phyloP scores from a whole-genome alignment of 495 filamentous ascomycete genomes.

The Durotheca rogersii region DNA sequence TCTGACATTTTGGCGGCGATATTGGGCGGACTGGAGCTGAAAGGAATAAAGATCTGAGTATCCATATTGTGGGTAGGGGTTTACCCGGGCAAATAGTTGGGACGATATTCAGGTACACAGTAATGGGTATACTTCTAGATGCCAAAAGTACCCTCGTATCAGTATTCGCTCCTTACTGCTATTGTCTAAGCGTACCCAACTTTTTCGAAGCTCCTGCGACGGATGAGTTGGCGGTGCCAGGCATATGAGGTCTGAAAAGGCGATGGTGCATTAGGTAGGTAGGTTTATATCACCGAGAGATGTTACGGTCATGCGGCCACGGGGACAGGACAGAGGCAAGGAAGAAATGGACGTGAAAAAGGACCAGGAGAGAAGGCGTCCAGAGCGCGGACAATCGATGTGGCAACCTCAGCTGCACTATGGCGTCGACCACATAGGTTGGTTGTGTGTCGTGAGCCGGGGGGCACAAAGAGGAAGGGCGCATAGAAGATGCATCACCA shows the following conservation, averaged over 20 bases:
- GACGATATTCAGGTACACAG: not conserved
- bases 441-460: too few species aligned
- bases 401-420: slow-evolving; percentile 14
- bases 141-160: slow-evolving; percentile 18
- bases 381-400: slow-evolving; percentile 1
- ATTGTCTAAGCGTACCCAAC: slow-evolving; percentile 2
- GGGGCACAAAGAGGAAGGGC: too few species aligned
- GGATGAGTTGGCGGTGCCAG: not conserved
- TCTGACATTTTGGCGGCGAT: slow-evolving; percentile 33
- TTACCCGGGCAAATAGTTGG: not conserved
- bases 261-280: not conserved
- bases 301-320: slow-evolving; percentile 6
- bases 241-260: not conserved
- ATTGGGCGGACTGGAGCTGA: slow-evolving; percentile 10
- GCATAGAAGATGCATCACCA: too few species aligned
- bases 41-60: slow-evolving; percentile 35
- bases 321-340: not conserved
- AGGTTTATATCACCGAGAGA: not conserved
- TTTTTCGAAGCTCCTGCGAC: not conserved
- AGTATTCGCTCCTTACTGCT: slow-evolving; percentile 15
- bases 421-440: slow-evolving; percentile 22
- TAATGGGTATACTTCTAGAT: too few species aligned
- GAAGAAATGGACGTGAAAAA: too few species aligned
- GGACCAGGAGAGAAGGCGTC: slow-evolving; percentile 6
- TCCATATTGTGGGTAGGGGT: slow-evolving; percentile 11